These are phyloP conservation scores for Stereocaulon alpinum DNA, from an alignment of 495 filamentous ascomycete genomes.

Conservation along the genomic window DNA sequence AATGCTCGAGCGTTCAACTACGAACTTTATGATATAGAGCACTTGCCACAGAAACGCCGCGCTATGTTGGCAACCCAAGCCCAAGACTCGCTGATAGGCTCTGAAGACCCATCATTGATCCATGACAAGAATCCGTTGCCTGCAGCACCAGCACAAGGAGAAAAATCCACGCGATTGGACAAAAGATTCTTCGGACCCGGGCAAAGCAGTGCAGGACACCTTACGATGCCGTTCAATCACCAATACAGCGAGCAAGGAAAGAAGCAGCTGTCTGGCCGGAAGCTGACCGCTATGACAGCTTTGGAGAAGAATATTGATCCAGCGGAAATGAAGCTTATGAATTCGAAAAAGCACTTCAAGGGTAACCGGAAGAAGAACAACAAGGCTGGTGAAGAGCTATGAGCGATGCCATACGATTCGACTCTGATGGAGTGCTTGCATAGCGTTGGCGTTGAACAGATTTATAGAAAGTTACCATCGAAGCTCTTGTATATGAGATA, in stretches of 20 bases:
- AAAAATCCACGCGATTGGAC: constrained; percentile 68
- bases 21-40: constrained; percentile 71
- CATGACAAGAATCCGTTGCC: constrained; percentile 29
- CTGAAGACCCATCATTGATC: constrained; percentile 30
- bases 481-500: neutral
- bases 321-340: constrained; percentile 58
- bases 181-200: constrained; percentile 71
- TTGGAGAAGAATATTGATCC: constrained; percentile 77
- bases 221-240: constrained; percentile 74
- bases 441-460: neutral
- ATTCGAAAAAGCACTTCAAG: constrained; percentile 93
- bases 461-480: neutral
- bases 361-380: constrained; percentile 44
- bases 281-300: constrained; percentile 74
- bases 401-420: neutral
- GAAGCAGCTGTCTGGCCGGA: constrained; percentile 69
- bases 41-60: constrained; percentile 65
- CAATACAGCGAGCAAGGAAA: constrained; percentile 79
- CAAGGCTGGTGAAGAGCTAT: constrained; percentile 6
- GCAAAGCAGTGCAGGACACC: constrained; percentile 49
- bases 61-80: constrained; percentile 36
- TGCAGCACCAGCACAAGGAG: constrained; percentile 35
- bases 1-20: constrained; percentile 72
- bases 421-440: neutral
- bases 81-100: constrained; percentile 22